These are phyloP conservation scores for Cordyceps cicadae DNA, from an alignment of 2,329 filamentous ascomycete genomes.

Conservation along the genomic window DNA sequence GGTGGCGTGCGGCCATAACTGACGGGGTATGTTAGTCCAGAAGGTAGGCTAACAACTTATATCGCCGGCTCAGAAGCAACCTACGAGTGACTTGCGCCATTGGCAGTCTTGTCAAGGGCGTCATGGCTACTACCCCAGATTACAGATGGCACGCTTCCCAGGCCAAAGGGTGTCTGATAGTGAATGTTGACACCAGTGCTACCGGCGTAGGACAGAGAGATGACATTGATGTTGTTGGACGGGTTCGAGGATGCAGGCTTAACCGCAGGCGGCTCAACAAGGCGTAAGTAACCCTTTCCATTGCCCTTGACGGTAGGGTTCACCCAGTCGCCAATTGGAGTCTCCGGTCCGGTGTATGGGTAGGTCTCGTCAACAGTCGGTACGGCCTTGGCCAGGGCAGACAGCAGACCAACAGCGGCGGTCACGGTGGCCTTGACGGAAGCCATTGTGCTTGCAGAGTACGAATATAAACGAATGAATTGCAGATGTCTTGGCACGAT, in stretches of 20 bases:
- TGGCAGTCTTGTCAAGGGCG: constrained; percentile 26
- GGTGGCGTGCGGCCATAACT: constrained; percentile 43
- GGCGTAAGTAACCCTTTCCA: constrained; percentile 41
- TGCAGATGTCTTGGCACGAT: neutral
- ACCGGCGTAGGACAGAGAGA: constrained; percentile 39
- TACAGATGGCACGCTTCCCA: constrained; percentile 35
- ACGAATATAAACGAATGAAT: neutral
- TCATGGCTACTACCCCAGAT: constrained; percentile 31
- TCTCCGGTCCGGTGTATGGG: constrained; percentile 39
- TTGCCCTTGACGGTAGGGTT: constrained; percentile 41
- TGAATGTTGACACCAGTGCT: constrained; percentile 40
- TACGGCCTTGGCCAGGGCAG: constrained; percentile 8
- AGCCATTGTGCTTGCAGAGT: neutral
- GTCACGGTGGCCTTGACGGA: neutral
- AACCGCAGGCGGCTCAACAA: constrained; percentile 42
- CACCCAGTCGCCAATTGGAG: constrained; percentile 44
- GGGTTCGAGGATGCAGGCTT: constrained; percentile 33
- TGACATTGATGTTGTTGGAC: constrained; percentile 45
- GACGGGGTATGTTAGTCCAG: neutral
- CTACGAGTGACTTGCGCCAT: constrained; percentile 33
- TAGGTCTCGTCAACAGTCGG: constrained; percentile 32
- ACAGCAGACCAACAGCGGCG: constrained; percentile 2
- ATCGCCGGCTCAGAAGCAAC: constrained; percentile 11
- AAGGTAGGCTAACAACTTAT: neutral
- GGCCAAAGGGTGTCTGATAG: constrained; percentile 45